A percentile compares a stretch with the other conserved stretches of the same genome.
Evolutionary conservation across 306 rosid species (phyloP).

Genomic region (Casuarina glauca): DNA sequence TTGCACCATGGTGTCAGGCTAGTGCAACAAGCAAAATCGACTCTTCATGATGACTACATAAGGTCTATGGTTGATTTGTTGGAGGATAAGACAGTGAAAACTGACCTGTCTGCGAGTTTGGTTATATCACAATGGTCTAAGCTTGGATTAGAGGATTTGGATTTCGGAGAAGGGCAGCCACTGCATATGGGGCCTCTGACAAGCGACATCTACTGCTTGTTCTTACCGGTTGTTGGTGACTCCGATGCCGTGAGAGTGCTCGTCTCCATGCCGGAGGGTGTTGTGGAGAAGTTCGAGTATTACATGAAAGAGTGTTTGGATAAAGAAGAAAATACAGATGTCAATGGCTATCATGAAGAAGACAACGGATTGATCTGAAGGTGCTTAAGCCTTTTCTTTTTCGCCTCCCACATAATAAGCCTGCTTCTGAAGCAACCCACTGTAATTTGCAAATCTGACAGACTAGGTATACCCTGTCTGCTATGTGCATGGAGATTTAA

Average conservation of each 20-base stretch:
- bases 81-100: constrained; percentile 60
- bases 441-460: background rate
- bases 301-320: constrained; percentile 43
- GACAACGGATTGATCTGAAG: constrained; percentile 20
- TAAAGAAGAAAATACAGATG: constrained; percentile 22
- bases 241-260: constrained; percentile 55
- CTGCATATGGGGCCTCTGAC: constrained; percentile 71
- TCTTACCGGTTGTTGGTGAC: constrained; percentile 67
- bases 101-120: constrained; percentile 60
- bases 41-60: constrained; percentile 42
- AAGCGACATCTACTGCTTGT: constrained; percentile 77
- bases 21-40: constrained; percentile 59
- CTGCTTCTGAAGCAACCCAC: background rate
- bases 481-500: background rate
- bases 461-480: background rate
- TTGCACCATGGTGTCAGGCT: constrained; percentile 47
- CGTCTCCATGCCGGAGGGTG: constrained; percentile 66
- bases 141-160: constrained; percentile 75
- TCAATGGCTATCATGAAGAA: constrained; percentile 28
- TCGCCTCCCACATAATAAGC: constrained; percentile 3
- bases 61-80: constrained; percentile 64
- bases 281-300: constrained; percentile 46
- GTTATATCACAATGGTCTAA: constrained; percentile 88
- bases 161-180: constrained; percentile 79
- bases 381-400: background rate